Conservation (phyloP, 1,284 basidiomycete species). For the Moniliophthora roreri region DNA sequence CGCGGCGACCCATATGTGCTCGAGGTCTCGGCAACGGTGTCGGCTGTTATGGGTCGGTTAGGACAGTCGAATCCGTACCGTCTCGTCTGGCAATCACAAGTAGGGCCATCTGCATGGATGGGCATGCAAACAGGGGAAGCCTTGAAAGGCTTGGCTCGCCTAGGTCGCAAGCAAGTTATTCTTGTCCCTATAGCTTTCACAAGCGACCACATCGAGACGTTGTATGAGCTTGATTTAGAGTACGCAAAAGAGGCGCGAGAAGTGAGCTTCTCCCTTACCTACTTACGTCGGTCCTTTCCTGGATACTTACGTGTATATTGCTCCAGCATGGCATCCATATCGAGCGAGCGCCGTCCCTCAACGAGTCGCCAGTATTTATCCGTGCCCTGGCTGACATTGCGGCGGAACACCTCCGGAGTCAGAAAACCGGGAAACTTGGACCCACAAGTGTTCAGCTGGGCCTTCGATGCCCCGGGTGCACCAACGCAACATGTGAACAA, state of each 20-base stretch:
- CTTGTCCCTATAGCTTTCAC: slow-evolving; percentile 98
- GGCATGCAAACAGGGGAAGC: slow-evolving; percentile 95
- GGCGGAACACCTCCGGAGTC: slow-evolving; percentile 72
- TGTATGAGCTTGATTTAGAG: slow-evolving; percentile 96
- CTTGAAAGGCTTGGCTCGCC: slow-evolving; percentile 88
- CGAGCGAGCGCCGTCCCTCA: slow-evolving; percentile 92
- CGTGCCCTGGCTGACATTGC: slow-evolving; percentile 95
- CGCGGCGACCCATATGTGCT: slow-evolving; percentile 97
- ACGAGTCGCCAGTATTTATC: slow-evolving; percentile 97
- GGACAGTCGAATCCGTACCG: slow-evolving; percentile 84
- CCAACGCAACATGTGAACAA: slow-evolving; percentile 81
- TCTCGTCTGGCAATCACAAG: slow-evolving; percentile 97
- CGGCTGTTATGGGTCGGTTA: slow-evolving; percentile 86
- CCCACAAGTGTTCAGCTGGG: slow-evolving; percentile 80
- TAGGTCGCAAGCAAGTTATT: slow-evolving; percentile 86
- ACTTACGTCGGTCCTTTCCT: slow-evolving; percentile 12
- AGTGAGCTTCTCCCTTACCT: slow-evolving; percentile 46
- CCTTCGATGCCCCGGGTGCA: slow-evolving; percentile 93
- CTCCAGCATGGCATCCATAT: slow-evolving; percentile 87
- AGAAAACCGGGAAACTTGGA: slow-evolving; percentile 43
- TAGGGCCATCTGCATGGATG: slow-evolving; percentile 98
- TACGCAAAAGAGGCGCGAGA: slow-evolving; percentile 90
- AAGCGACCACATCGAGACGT: slow-evolving; percentile 98
- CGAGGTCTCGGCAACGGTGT: slow-evolving; percentile 94
- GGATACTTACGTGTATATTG: slow-evolving; percentile 18